Evolutionary conservation across 2,329 filamentous ascomycete genomes (phyloP), one percentile per base, ranked within the genome.

Genomic region (Monosporascus sp.): DNA sequence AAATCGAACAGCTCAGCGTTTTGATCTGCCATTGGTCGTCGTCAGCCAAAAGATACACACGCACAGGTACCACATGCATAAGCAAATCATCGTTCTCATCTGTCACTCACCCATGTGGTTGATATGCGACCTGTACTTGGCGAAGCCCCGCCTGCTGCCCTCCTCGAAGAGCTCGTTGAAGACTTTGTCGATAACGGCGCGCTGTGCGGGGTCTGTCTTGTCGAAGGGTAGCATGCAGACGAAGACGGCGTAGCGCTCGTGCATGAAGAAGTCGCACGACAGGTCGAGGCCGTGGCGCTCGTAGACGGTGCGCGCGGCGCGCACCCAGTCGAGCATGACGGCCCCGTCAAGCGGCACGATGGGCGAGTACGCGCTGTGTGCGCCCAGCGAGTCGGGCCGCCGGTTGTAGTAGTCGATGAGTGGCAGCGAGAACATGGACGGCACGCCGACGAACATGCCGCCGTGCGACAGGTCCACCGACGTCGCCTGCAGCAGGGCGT

Each of bases 181-280:
- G 38, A 72, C 55, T 37, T 54, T 62, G 43, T 70, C 59, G 37
- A 75, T 68, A 15, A 67, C 64, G 37, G 60, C 55, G 11, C 71
- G 66, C 54, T 76, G 71, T 51, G 62, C 63, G 4, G 62, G 55
- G 48, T 72, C 71, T 3, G 68, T 72, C 61, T 76, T 75, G 57
- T 77, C 74, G 53, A 74, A 77, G 5, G 69, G 71, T 52, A 76
- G 72, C 73, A 77, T 77, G 54, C 74, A 75, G 55, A 76, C 72
- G 44, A 75, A 70, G 37, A 77, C 72, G 8, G 74, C 70, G 47
- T 76, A 72, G 1, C 72, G 64, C 55, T 76, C 72, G 48, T 75
- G 70, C 72, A 78, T 74, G 63, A 76, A 76, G 62, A 76, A 76
- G 52, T 77, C 75, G 54, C 72, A 73, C 54, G 74, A 68, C 22